These are phyloP conservation scores for Fusarium sp. DNA, from an alignment of 2,329 filamentous ascomycete species.

Conservation along the genomic window DNA sequence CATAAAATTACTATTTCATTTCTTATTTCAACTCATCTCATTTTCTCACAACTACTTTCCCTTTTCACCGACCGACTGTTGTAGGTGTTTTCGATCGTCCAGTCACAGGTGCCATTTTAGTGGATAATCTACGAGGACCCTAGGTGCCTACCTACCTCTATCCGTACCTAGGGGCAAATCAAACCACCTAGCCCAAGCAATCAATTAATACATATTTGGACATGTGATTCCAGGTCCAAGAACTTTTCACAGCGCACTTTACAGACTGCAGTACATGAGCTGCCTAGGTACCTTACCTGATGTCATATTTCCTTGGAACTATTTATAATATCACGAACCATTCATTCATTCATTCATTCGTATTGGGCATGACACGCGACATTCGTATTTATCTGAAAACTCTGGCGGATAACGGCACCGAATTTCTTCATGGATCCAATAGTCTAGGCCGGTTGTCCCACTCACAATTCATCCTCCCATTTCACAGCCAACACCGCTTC, in stretches of 20 bases:
- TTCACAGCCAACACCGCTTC: conserved; percentile 37
- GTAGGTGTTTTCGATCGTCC: conserved; percentile 16
- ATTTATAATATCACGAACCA: conserved; percentile 6
- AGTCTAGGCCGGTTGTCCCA: conserved; percentile 45
- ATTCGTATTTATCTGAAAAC: conserved; percentile 28
- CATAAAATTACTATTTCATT: conserved; percentile 21
- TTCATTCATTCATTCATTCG: neutral
- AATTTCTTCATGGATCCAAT: conserved; percentile 39
- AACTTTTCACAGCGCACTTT: neutral
- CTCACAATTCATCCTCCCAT: conserved; percentile 22
- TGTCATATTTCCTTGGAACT: neutral
- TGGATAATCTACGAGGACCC: conserved; percentile 1
- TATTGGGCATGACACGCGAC: conserved; percentile 31
- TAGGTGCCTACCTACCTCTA: neutral
- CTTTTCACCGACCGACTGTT: conserved; percentile 8
- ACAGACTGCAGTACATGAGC: neutral
- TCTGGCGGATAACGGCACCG: conserved; percentile 30
- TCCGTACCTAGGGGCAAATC: neutral
- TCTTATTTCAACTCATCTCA: conserved; percentile 9
- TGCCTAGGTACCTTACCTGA: neutral
- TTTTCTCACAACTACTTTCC: neutral
- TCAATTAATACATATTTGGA: neutral
- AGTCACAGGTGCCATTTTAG: conserved; percentile 18
- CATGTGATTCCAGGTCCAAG: conserved; percentile 30
- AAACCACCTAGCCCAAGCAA: neutral